A percentile compares a stretch with the other conserved stretches of the same genome.
phyloP scores from a whole-genome alignment of 176 grass and related monocot genomes.

The Miscanthus lutarioriparius region DNA sequence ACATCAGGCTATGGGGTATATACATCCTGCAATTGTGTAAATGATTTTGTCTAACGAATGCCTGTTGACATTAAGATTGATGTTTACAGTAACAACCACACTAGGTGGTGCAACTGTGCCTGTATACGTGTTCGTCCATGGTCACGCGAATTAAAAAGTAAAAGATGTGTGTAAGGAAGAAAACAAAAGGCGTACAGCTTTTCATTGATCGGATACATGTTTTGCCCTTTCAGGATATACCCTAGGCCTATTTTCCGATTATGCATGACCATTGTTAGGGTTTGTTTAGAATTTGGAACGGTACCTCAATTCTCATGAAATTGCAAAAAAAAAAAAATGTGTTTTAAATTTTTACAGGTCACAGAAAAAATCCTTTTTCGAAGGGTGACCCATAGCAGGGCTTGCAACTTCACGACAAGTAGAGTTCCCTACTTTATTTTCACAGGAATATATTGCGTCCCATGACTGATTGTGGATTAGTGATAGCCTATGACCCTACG shows the following conservation, averaged over 20 bases:
- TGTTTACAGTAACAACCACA: background rate
- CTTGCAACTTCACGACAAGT: background rate
- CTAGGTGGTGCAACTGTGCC: background rate
- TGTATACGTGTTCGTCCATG: too few species aligned
- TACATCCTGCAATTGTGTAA: constrained; percentile 7
- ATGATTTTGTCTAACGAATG: background rate
- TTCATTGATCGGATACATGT: background rate
- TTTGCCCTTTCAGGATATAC: background rate
- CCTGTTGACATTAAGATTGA: background rate
- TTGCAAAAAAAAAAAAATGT: background rate
- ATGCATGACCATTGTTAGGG: background rate
- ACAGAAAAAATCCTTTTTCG: too few species aligned
- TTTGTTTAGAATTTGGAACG: background rate
- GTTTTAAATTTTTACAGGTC: background rate
- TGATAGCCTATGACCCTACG: background rate
- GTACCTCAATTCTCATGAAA: background rate
- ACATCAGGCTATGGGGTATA: constrained; percentile 16
- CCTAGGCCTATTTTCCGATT: background rate
- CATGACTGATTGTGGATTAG: background rate
- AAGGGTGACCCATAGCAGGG: too few species aligned
- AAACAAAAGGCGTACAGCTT: too few species aligned
- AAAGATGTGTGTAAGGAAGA: too few species aligned
- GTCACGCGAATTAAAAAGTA: background rate
- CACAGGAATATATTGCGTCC: background rate
- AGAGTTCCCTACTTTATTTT: background rate